Conservation (phyloP, 805 yeast species). For the Candida caryicola region DNA sequence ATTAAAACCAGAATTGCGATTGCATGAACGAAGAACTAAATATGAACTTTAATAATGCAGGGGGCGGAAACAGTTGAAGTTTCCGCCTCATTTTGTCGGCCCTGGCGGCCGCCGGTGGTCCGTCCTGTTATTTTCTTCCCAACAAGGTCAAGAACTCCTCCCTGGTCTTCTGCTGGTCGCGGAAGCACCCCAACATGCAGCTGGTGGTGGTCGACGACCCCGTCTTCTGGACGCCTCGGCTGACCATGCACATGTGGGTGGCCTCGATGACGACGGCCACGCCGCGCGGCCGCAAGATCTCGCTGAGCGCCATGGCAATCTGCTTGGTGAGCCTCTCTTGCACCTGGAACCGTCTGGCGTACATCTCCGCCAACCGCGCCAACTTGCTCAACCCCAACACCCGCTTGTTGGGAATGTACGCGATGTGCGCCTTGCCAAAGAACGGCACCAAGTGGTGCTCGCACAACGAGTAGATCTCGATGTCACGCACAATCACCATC, state of each 20-base stretch:
- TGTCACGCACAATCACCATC: conserved; percentile 96
- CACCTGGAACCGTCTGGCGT: conserved; percentile 92
- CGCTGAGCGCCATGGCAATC: conserved; percentile 92
- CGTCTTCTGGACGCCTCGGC: conserved; percentile 94
- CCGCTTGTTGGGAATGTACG: conserved; percentile 92
- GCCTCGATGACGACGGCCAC: conserved; percentile 99
- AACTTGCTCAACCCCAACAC: conserved; percentile 90
- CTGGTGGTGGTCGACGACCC: conserved; percentile 93
- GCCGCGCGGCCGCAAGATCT: conserved; percentile 89
- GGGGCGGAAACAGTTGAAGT: not conserved
- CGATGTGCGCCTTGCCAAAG: conserved; percentile 94
- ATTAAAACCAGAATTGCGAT: conserved; percentile 4
- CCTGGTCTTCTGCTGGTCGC: conserved; percentile 90
- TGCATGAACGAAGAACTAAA: conserved; percentile 1
- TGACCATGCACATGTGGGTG: conserved; percentile 98
- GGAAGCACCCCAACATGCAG: conserved; percentile 95
- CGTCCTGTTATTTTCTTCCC: conserved; percentile 48
- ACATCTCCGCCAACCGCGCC: conserved; percentile 96
- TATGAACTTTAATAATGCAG: not conserved
- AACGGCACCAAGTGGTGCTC: conserved; percentile 98
- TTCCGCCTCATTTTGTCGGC: no score
- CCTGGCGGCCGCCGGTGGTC: no score
- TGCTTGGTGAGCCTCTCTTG: conserved; percentile 96
- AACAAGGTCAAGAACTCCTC: conserved; percentile 89
- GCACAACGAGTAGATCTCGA: conserved; percentile 87